These are phyloP conservation scores for Pleomassaria siparia DNA, from an alignment of 2,329 filamentous ascomycete species.

Conservation along the genomic window DNA sequence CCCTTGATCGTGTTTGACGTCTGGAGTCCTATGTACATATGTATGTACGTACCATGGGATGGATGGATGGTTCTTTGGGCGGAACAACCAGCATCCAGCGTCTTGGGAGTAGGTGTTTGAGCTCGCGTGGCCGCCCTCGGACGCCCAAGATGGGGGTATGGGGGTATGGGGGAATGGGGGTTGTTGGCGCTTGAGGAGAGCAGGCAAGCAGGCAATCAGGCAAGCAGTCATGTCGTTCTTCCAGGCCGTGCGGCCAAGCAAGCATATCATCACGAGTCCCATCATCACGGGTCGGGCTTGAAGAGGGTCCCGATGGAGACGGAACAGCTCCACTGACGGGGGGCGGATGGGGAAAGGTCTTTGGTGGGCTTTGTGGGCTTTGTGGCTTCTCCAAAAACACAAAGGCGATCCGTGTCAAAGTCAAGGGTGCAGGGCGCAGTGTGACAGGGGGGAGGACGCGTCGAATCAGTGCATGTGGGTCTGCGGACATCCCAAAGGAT, in stretches of 20 bases:
- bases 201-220: too few relatives aligned
- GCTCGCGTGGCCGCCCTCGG: constrained; percentile 36
- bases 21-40: too few relatives aligned
- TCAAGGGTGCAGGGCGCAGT: constrained; percentile 30
- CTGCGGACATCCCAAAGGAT: constrained; percentile 26
- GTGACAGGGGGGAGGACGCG: constrained; percentile 23
- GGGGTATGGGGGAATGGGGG: too few relatives aligned
- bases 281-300: constrained; percentile 36
- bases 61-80: too few relatives aligned
- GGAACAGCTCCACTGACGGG: constrained; percentile 9
- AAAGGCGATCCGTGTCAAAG: constrained; percentile 26
- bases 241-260: constrained; percentile 14
- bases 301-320: constrained; percentile 27
- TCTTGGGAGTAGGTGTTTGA: constrained; percentile 22
- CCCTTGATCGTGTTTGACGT: constrained; percentile 15
- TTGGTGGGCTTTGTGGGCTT: constrained; percentile 12
- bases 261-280: constrained; percentile 32
- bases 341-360: constrained; percentile 26
- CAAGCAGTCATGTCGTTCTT: constrained; percentile 1
- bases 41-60: too few relatives aligned
- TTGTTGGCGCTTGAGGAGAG: constrained; percentile 1
- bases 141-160: constrained; percentile 14
- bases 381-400: constrained; percentile 20
- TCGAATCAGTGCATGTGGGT: constrained; percentile 17
- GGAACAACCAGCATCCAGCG: constrained; percentile 2